These are phyloP conservation scores for Stemphylium beticola DNA, from an alignment of 2,329 filamentous ascomycete genomes.

Conservation along the genomic window DNA sequence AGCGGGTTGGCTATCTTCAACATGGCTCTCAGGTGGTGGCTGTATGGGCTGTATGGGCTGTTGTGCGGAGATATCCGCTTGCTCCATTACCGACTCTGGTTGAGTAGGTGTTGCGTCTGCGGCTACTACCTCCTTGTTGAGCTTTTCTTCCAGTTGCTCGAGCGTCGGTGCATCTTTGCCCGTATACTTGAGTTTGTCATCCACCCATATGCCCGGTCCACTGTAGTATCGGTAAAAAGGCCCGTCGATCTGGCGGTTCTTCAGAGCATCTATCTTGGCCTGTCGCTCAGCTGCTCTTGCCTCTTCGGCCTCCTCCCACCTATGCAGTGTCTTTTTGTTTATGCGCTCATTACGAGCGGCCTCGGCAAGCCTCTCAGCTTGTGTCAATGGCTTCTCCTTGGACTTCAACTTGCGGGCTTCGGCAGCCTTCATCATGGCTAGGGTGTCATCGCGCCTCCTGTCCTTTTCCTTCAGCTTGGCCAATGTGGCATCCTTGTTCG, in stretches of 20 bases:
- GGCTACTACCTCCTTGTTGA: constrained; percentile 37
- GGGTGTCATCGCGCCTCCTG: constrained; percentile 71
- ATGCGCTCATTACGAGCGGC: constrained; percentile 82
- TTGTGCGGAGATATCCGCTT: constrained; percentile 5
- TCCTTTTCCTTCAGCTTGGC: constrained; percentile 77
- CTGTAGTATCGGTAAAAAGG: constrained; percentile 94
- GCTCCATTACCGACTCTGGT: constrained; percentile 7
- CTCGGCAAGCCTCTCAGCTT: constrained; percentile 82
- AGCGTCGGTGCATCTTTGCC: constrained; percentile 56
- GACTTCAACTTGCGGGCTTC: constrained; percentile 70
- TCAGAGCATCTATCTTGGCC: constrained; percentile 83
- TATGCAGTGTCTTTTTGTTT: constrained; percentile 88
- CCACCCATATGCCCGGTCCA: constrained; percentile 82
- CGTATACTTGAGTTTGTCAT: constrained; percentile 74
- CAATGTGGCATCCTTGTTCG: constrained; percentile 64
- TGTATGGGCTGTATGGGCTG: not conserved
- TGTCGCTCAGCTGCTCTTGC: constrained; percentile 82
- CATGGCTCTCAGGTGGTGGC: not conserved
- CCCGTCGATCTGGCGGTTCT: constrained; percentile 84
- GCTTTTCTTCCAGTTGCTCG: constrained; percentile 46
- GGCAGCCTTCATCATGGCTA: constrained; percentile 67
- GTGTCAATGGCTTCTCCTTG: constrained; percentile 83
- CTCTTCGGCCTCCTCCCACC: constrained; percentile 94
- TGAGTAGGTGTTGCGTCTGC: constrained; percentile 12
- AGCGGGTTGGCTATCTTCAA: constrained; percentile 1